These are phyloP conservation scores for Stagonosporopsis cucurbitacearum DNA, from an alignment of 2,329 filamentous ascomycete genomes.

Conservation along the genomic window DNA sequence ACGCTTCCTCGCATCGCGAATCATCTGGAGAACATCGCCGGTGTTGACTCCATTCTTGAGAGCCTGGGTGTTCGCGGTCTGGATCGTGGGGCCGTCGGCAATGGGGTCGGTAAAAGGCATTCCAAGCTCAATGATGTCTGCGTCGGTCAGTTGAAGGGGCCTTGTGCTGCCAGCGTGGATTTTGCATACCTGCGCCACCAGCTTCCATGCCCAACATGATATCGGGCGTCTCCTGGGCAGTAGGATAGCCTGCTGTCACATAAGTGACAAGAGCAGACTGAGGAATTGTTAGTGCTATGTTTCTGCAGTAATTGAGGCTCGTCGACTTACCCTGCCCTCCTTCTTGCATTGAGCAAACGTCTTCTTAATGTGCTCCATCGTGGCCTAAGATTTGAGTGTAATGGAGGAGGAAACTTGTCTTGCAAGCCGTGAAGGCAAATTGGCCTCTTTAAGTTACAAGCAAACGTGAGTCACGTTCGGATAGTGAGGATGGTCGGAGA, in stretches of 20 bases:
- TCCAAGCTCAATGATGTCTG: constrained; percentile 93
- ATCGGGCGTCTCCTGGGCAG: constrained; percentile 78
- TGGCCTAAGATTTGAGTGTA: constrained; percentile 8
- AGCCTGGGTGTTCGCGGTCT: constrained; percentile 89
- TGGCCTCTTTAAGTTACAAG: constrained; percentile 14
- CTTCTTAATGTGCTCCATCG: constrained; percentile 58
- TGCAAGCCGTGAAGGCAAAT: constrained; percentile 13
- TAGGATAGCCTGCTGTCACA: constrained; percentile 92
- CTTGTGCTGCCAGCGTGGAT: constrained; percentile 2
- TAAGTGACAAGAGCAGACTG: constrained; percentile 91
- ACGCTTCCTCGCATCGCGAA: constrained; percentile 76
- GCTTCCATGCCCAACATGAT: constrained; percentile 89
- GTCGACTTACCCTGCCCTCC: constrained; percentile 51
- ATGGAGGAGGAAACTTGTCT: constrained; percentile 8
- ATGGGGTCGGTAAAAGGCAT: constrained; percentile 98
- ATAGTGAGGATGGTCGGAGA: constrained; percentile 4
- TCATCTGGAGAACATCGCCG: constrained; percentile 78
- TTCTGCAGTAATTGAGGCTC: not conserved
- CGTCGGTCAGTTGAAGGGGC: constrained; percentile 24
- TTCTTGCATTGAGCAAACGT: constrained; percentile 60
- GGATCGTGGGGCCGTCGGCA: constrained; percentile 95
- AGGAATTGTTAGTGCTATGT: constrained; percentile 18
- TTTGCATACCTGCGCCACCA: constrained; percentile 78
- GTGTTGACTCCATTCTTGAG: constrained; percentile 89
- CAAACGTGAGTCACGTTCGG: constrained; percentile 19